These are phyloP conservation scores for Ramalina peruviana DNA, from an alignment of 495 filamentous ascomycete species.

Conservation along the genomic window DNA sequence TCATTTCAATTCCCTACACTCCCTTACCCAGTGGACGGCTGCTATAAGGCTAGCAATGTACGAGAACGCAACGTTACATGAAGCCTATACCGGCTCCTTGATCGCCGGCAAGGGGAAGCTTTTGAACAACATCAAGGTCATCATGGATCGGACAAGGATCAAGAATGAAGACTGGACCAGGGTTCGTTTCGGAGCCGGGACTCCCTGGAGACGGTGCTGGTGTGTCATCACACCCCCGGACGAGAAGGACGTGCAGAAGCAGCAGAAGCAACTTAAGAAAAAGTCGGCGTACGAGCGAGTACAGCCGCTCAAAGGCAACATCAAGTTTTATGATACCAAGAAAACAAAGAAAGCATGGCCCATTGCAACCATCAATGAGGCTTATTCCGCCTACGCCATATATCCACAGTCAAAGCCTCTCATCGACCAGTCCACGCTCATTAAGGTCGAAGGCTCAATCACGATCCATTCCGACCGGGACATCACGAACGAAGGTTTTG, in stretches of 20 bases:
- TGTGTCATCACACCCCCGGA: slow-evolving; percentile 85
- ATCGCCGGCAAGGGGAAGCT: slow-evolving; percentile 87
- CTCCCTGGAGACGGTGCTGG: slow-evolving; percentile 93
- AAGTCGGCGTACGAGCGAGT: slow-evolving; percentile 65
- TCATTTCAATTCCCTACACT: slow-evolving; percentile 90
- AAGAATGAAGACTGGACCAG: slow-evolving; percentile 87
- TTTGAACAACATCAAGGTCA: slow-evolving; percentile 72
- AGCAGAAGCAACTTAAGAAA: slow-evolving; percentile 74
- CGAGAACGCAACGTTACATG: slow-evolving; percentile 83
- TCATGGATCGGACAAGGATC: slow-evolving; percentile 65
- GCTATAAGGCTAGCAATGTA: slow-evolving; percentile 91
- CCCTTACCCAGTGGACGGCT: slow-evolving; percentile 89
- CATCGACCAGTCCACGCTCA: slow-evolving; percentile 84
- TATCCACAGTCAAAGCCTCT: slow-evolving; percentile 88
- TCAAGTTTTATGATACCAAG: slow-evolving; percentile 91
- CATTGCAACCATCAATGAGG: slow-evolving; percentile 81
- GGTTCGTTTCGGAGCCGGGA: slow-evolving; percentile 90
- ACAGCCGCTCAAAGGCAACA: slow-evolving; percentile 62
- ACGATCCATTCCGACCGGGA: slow-evolving; percentile 66
- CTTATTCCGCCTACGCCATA: slow-evolving; percentile 85
- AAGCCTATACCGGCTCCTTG: slow-evolving; percentile 90
- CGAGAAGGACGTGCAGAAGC: slow-evolving; percentile 78
- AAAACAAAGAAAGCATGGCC: slow-evolving; percentile 85
- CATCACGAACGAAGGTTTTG: slow-evolving; percentile 72
- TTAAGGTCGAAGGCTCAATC: slow-evolving; percentile 88